Evolutionary conservation across 2,329 filamentous ascomycete genomes (phyloP).

Genomic region (Cercospora sp.): DNA sequence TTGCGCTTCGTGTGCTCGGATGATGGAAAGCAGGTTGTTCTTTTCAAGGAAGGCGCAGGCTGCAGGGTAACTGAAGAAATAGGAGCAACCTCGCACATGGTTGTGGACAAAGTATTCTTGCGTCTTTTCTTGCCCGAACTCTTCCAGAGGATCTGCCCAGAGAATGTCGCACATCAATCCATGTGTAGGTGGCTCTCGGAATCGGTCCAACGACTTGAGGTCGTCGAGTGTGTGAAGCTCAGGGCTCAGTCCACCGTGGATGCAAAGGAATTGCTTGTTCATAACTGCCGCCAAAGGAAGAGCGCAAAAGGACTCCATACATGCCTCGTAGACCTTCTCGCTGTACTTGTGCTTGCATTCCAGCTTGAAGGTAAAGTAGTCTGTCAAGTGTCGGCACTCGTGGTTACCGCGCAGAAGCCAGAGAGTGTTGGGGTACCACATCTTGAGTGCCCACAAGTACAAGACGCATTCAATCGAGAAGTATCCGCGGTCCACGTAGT

Average conservation of each 20-base stretch:
- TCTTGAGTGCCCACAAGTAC: slow-evolving; percentile 97
- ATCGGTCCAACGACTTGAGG: slow-evolving; percentile 95
- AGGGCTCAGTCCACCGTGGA: slow-evolving; percentile 93
- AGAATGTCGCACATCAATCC: slow-evolving; percentile 99
- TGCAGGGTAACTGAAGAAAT: slow-evolving; percentile 98
- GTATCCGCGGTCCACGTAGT: slow-evolving; percentile 97
- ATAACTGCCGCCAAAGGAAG: slow-evolving; percentile 93
- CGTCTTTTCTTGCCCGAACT: slow-evolving; percentile 98
- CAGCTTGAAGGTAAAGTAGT: slow-evolving; percentile 99
- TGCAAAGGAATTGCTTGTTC: slow-evolving; percentile 99
- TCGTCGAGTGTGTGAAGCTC: slow-evolving; percentile 96
- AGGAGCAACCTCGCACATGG: slow-evolving; percentile 96
- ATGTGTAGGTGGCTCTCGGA: slow-evolving; percentile 94
- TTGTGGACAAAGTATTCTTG: slow-evolving; percentile 98
- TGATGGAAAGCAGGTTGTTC: slow-evolving; percentile 96
- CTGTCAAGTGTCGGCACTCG: slow-evolving; percentile 96
- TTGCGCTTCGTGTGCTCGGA: slow-evolving; percentile 96
- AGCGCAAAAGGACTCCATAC: slow-evolving; percentile 96
- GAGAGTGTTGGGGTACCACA: slow-evolving; percentile 96
- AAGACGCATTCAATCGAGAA: slow-evolving; percentile 99
- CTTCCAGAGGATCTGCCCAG: slow-evolving; percentile 96
- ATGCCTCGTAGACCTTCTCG: slow-evolving; percentile 92
- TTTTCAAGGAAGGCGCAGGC: slow-evolving; percentile 98
- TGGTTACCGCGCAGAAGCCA: slow-evolving; percentile 98
- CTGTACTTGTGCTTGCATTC: slow-evolving; percentile 99